Base-by-base conservation (phyloP, 2,329 filamentous ascomycete species). In the Ceratocystis lukuohia region DNA sequence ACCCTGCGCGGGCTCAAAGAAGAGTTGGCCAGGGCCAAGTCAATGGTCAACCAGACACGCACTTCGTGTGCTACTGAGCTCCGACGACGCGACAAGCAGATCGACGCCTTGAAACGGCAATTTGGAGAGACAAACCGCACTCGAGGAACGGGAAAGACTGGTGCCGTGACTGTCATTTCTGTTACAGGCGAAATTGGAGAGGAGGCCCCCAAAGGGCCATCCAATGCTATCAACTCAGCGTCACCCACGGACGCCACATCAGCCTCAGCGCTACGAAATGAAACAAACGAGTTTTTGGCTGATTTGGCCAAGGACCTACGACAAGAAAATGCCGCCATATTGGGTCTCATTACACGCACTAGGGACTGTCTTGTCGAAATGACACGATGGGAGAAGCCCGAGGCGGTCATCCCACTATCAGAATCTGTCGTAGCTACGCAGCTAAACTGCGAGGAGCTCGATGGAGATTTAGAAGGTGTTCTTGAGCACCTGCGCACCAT, bases 231-330 rank as follows among this genome's bases (percentile, higher is more conserved):
- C 20, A 41, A 5, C 33, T 46, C 37, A 25, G 61, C 33, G 6
- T 30, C 53, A 1, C 12, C 53, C 12, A 15, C 28, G 2, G 8
- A 41, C 10, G 30, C 59, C 12, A 70, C 69, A 4, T 71, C 72
- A 2, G 71, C 56, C 10, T 72, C 1, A 72, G 74, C 2, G 72
- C 77, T 97, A 68, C 86, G 87, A 71, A 85, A 87, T 73, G 94
- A 97, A 76, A 96, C 93, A 4, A 96, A 93, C 61, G 87, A 91
- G 62, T 96, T 96, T 73, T 78, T 99, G 67, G 94, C 92, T 0
- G 86, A 89, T 72, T 78, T 96, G 67, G 92, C 90, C 37, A 88
- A 89, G 73, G 85, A 84, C 48, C 77, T 97, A 67, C 94, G 91
- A 72, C 90, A 96, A 70, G 94, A 99, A 75, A 99, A 99, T 72